Percentiles rank a stretch among this genome's conserved stretches.
Conservation (phyloP, 495 filamentous ascomycete species). For the Melanomma pulvis-pyrius region DNA sequence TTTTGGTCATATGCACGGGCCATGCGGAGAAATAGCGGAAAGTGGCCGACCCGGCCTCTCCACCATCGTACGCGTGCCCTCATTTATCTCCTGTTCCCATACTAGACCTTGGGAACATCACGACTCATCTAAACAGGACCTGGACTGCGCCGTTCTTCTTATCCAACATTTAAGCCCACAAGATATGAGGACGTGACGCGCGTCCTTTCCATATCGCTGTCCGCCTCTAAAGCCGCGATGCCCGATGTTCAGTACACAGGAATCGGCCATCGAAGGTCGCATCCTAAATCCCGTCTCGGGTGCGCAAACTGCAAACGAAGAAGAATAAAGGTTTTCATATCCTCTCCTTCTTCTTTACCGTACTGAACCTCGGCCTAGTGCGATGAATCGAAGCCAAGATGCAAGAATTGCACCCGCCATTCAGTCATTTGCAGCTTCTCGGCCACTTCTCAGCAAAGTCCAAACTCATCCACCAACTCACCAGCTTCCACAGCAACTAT, state of each 20-base stretch:
- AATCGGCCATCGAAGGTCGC: not conserved
- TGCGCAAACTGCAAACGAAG: not conserved
- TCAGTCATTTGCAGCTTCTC: not conserved
- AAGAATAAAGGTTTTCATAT: not conserved
- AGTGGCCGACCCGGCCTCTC: not conserved
- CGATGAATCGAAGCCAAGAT: conserved; percentile 1
- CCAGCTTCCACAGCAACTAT: not conserved
- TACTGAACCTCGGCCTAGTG: not conserved
- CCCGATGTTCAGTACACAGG: not conserved
- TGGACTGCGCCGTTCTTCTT: too few species aligned
- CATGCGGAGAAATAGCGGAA: not conserved
- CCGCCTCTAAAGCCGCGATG: not conserved
- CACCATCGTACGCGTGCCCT: too few species aligned
- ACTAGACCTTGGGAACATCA: too few species aligned
- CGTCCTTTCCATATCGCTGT: too few species aligned
- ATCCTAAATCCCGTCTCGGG: not conserved
- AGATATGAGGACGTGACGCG: too few species aligned
- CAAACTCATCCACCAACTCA: not conserved
- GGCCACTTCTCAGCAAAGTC: not conserved
- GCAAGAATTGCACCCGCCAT: not conserved
- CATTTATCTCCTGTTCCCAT: too few species aligned
- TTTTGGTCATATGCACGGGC: not conserved
- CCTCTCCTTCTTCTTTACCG: not conserved
- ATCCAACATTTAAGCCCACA: too few species aligned
- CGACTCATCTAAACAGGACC: too few species aligned